phyloP scores from a whole-genome alignment of 768 basidiomycete species.

The Pholiota microspora region DNA sequence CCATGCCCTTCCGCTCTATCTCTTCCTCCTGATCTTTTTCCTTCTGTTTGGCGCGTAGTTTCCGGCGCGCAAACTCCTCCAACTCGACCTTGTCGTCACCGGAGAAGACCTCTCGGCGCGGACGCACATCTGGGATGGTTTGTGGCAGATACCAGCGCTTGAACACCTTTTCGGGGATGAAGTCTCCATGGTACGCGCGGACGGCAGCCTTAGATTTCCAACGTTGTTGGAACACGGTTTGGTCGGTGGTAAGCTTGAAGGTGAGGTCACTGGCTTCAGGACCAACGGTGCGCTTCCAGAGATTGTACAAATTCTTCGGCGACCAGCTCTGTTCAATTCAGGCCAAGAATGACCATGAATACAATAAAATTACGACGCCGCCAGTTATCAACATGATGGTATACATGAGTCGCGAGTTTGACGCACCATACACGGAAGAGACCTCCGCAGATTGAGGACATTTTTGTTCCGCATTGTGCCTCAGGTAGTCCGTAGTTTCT shows the following conservation, averaged over 20 bases:
- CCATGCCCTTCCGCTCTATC: constrained; percentile 60
- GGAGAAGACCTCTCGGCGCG: constrained; percentile 38
- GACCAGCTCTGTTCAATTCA: constrained; percentile 70
- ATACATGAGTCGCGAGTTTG: neutral
- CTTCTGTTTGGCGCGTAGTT: constrained; percentile 32
- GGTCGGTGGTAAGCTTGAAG: constrained; percentile 51
- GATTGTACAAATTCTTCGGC: constrained; percentile 84
- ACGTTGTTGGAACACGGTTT: constrained; percentile 86
- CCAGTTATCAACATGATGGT: neutral
- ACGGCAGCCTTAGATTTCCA: constrained; percentile 86
- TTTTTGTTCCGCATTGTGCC: constrained; percentile 22
- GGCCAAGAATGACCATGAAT: neutral
- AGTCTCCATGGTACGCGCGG: constrained; percentile 95
- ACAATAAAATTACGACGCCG: neutral
- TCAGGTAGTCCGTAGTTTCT: neutral
- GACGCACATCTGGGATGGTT: constrained; percentile 83
- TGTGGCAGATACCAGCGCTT: constrained; percentile 93
- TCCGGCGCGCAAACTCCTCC: constrained; percentile 59
- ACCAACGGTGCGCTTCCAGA: constrained; percentile 72
- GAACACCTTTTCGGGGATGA: constrained; percentile 89
- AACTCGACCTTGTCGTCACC: constrained; percentile 46
- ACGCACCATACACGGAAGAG: constrained; percentile 27
- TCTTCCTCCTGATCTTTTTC: constrained; percentile 48
- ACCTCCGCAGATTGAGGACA: constrained; percentile 23
- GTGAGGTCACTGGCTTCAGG: constrained; percentile 45